A percentile compares a stretch with the other conserved stretches of the same genome.
phyloP scores from a whole-genome alignment of 805 yeast species.

The Sungouiella thailandica region DNA sequence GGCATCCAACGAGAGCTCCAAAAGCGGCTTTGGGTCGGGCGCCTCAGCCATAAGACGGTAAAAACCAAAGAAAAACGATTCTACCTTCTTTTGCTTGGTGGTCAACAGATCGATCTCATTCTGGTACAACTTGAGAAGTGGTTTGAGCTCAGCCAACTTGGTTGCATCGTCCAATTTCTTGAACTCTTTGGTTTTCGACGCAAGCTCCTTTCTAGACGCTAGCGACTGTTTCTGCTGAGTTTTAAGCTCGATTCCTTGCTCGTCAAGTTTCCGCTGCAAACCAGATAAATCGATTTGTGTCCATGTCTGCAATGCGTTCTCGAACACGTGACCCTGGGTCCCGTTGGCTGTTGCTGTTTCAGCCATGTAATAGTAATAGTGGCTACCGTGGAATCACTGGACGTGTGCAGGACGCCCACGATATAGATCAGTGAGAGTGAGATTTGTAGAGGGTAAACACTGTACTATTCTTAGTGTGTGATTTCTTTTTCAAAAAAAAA shows the following conservation, averaged over 20 bases:
- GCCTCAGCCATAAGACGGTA: slow-evolving; percentile 80
- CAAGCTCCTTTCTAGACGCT: slow-evolving; percentile 67
- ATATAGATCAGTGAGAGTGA: too few relatives aligned
- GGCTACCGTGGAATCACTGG: too few relatives aligned
- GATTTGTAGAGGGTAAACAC: too few relatives aligned
- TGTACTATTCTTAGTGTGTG: too few relatives aligned
- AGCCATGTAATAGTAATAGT: too few relatives aligned
- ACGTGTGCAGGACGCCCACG: too few relatives aligned
- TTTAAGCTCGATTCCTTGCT: slow-evolving; percentile 67
- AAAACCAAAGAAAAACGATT: slow-evolving; percentile 64
- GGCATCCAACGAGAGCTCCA: slow-evolving; percentile 66
- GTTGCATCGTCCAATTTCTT: slow-evolving; percentile 63
- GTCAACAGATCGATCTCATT: slow-evolving; percentile 82
- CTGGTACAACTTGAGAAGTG: slow-evolving; percentile 75
- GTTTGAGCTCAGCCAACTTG: slow-evolving; percentile 61
- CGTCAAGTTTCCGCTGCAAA: slow-evolving; percentile 70
- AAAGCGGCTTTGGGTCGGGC: slow-evolving; percentile 85
- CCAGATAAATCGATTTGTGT: slow-evolving; percentile 63
- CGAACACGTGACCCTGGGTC: slow-evolving; percentile 5
- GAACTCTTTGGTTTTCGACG: slow-evolving; percentile 82
- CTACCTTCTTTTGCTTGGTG: slow-evolving; percentile 69
- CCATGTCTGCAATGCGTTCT: slow-evolving; percentile 65
- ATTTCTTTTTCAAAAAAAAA: too few relatives aligned
- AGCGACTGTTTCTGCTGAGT: slow-evolving; percentile 65
- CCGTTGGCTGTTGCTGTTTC: not conserved